Conservation (phyloP, 2,329 filamentous ascomycete species). For the Aspergillus japonicus region DNA sequence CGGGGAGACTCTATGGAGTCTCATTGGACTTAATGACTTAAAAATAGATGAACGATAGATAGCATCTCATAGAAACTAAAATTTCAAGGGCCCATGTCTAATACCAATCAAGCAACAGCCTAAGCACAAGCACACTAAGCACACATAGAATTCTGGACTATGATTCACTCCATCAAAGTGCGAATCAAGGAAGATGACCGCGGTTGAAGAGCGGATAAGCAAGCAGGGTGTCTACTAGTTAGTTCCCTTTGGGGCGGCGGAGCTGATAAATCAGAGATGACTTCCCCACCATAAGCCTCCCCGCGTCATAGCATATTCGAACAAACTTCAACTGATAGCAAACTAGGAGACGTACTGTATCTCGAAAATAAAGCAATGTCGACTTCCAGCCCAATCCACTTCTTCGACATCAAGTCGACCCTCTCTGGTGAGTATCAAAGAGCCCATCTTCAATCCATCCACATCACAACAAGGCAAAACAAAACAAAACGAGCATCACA, state of each 20-base stretch:
- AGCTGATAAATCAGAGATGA: too few relatives aligned
- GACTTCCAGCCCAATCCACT: conserved; percentile 24
- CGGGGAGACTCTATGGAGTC: background rate
- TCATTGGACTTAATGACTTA: background rate
- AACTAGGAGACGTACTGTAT: too few relatives aligned
- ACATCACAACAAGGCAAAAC: too few relatives aligned
- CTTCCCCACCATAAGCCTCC: background rate
- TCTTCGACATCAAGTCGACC: conserved; percentile 32
- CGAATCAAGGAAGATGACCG: too few relatives aligned
- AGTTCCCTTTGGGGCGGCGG: too few relatives aligned
- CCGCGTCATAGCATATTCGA: background rate
- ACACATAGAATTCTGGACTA: too few relatives aligned
- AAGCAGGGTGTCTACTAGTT: too few relatives aligned
- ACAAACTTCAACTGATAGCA: too few relatives aligned
- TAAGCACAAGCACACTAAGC: too few relatives aligned
- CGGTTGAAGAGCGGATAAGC: too few relatives aligned
- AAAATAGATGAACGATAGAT: background rate
- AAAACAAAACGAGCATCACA: background rate
- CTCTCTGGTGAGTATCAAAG: conserved; percentile 20
- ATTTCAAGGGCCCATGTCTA: background rate
- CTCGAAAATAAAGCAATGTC: background rate
- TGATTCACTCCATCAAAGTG: too few relatives aligned
- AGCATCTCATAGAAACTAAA: background rate
- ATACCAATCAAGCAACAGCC: too few relatives aligned
- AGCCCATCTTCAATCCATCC: background rate